phyloP scores from a whole-genome alignment of 1,284 basidiomycete species.

The Amylostereum areolatum region DNA sequence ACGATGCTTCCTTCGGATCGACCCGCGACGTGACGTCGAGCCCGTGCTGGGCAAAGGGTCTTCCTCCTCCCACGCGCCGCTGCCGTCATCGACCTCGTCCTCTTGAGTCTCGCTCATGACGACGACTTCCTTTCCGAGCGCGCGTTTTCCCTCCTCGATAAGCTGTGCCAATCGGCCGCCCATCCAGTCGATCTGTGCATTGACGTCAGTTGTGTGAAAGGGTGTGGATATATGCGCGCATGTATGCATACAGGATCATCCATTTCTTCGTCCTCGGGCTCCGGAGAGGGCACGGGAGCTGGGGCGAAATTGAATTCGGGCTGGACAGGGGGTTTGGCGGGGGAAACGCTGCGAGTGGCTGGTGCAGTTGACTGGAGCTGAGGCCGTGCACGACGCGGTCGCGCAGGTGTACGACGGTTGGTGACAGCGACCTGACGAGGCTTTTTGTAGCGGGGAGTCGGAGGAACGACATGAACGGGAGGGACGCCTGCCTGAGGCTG shows the following conservation, averaged over 20 bases:
- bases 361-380: constrained; percentile 19
- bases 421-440: constrained; percentile 19
- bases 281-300: constrained; percentile 20
- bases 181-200: constrained; percentile 66
- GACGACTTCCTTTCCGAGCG: constrained; percentile 64
- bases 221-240: not conserved
- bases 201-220: not conserved
- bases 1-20: constrained; percentile 22
- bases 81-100: constrained; percentile 68
- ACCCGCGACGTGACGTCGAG: constrained; percentile 21
- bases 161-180: constrained; percentile 58
- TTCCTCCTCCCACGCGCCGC: constrained; percentile 64
- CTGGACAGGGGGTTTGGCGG: constrained; percentile 17
- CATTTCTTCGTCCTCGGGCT: constrained; percentile 28
- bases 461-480: constrained; percentile 11
- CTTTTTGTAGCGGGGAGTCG: constrained; percentile 24
- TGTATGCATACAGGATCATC: constrained; percentile 39
- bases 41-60: constrained; percentile 14
- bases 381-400: constrained; percentile 28
- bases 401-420: constrained; percentile 25
- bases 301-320: constrained; percentile 19
- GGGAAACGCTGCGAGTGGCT: constrained; percentile 17
- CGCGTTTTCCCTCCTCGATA: constrained; percentile 69
- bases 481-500: constrained; percentile 7
- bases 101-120: constrained; percentile 65